A percentile compares a stretch with the other conserved stretches of the same genome.
phyloP scores from a whole-genome alignment of 306 rosid species.

The Trichosanthes truncata region DNA sequence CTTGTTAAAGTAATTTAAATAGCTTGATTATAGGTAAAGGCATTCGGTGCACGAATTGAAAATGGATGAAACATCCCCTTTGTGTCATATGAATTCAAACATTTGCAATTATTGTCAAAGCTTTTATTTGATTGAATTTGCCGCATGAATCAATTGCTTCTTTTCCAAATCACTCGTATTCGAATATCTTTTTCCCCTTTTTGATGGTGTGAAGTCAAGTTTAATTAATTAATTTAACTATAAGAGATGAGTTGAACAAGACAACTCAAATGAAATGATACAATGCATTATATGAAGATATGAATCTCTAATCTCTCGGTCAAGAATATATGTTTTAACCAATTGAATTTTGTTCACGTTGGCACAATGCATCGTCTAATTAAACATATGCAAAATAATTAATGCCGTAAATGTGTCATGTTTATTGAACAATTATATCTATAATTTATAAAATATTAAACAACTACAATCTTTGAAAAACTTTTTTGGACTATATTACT shows the following conservation, averaged over 20 bases:
- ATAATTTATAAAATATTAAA: too few species aligned
- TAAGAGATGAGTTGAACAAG: not conserved
- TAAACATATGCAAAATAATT: too few species aligned
- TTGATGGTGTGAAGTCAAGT: not conserved
- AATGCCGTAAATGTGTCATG: too few species aligned
- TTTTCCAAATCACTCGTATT: not conserved
- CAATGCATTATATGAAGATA: not conserved
- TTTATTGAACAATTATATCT: too few species aligned
- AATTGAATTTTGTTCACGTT: too few species aligned
- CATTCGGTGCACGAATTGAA: not conserved
- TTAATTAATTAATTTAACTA: not conserved
- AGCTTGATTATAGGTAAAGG: not conserved
- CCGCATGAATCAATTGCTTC: not conserved
- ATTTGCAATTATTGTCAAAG: not conserved
- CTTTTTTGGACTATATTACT: too few species aligned
- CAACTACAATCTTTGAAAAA: too few species aligned
- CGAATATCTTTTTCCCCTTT: not conserved
- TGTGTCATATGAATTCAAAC: not conserved
- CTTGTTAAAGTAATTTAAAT: not conserved
- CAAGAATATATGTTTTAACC: too few species aligned
- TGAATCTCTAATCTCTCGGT: too few species aligned
- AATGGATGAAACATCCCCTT: not conserved
- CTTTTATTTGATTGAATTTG: not conserved
- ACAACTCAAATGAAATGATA: not conserved
- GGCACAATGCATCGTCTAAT: too few species aligned